Conservation (phyloP, 164 flowering plant genomes). For the Vitis amurensis region DNA sequence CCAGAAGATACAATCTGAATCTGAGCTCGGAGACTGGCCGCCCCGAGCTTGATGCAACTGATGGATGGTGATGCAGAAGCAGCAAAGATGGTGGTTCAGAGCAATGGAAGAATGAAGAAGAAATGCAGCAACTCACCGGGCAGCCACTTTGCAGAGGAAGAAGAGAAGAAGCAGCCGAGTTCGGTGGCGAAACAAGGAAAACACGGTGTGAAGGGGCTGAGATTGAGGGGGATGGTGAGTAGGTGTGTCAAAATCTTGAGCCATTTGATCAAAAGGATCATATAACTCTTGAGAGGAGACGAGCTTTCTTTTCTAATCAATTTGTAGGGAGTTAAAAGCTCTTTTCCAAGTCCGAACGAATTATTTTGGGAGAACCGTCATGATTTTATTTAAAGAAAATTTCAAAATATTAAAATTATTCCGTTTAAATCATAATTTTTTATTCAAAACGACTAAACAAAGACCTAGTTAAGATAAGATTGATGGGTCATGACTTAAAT, state of each 20-base stretch:
- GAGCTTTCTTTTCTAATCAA: no score
- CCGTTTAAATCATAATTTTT: no score
- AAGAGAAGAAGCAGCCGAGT: background rate
- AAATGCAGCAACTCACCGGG: background rate
- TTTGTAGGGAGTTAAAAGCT: no score
- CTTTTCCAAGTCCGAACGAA: no score
- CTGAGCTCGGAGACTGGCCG: no score
- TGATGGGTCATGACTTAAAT: no score
- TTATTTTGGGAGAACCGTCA: no score
- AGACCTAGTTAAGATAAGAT: no score
- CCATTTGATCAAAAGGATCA: background rate
- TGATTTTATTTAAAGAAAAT: no score
- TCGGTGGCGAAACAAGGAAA: background rate
- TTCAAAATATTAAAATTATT: no score
- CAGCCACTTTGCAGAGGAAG: slow-evolving; percentile 1
- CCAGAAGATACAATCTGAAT: background rate
- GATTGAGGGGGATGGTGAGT: background rate
- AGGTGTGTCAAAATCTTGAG: background rate
- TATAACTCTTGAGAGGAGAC: background rate
- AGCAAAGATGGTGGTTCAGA: background rate
- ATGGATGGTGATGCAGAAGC: background rate
- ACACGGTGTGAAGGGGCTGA: background rate
- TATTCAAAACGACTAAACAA: no score
- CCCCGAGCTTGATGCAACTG: background rate
- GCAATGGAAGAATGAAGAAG: no score